Conservation (phyloP, 805 yeast species). For the Wickerhamomyces mucosus region DNA sequence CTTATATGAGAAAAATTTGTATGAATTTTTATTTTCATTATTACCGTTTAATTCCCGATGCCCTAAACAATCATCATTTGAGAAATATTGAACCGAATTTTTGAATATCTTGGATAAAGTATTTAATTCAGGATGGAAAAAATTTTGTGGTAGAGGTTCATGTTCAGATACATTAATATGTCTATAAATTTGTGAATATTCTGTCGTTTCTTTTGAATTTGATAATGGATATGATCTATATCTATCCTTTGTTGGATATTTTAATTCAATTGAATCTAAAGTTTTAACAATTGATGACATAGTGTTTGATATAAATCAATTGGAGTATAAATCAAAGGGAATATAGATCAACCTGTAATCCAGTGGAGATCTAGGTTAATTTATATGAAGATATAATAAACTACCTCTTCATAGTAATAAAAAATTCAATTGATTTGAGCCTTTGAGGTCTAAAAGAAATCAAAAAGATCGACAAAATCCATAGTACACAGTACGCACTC, state of each 20-base stretch:
- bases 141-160: conserved; percentile 14
- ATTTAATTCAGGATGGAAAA: conserved; percentile 19
- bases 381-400: too few species aligned
- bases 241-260: too few species aligned
- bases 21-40: conserved; percentile 13
- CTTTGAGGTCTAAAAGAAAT: too few species aligned
- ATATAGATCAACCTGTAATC: too few species aligned
- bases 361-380: too few species aligned
- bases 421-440: too few species aligned
- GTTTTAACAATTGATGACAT: background rate
- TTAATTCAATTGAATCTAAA: background rate
- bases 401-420: too few species aligned
- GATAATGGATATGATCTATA: background rate
- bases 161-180: conserved; percentile 16
- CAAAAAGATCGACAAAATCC: too few species aligned
- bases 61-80: conserved; percentile 30
- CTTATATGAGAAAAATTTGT: conserved; percentile 19
- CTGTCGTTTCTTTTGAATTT: conserved; percentile 23
- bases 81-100: conserved; percentile 21
- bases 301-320: too few species aligned
- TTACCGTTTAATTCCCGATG: conserved; percentile 15
- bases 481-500: too few species aligned
- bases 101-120: conserved; percentile 30
- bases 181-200: conserved; percentile 37
- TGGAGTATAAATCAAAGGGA: too few species aligned